Conservation (phyloP, 441 rosid genomes). For the Jatropha multifida region DNA sequence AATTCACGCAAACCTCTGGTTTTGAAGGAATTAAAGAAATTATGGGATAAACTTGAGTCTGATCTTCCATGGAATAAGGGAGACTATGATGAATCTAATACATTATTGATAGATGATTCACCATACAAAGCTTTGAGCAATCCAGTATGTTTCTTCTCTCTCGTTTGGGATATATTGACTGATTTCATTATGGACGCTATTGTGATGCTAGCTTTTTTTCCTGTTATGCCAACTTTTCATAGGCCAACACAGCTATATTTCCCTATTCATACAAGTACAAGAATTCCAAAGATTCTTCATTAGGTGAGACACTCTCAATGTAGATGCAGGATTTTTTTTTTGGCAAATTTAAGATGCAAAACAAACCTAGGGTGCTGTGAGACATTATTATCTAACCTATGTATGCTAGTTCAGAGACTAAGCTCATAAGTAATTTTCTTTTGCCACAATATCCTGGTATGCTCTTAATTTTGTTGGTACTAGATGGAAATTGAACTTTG, state of each 20-base stretch:
- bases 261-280: conserved; percentile 59
- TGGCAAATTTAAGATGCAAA: conserved; percentile 1
- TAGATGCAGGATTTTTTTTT: conserved; percentile 4
- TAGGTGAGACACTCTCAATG: conserved; percentile 47
- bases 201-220: background rate
- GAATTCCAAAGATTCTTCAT: conserved; percentile 47
- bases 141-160: conserved; percentile 53
- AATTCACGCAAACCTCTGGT: conserved; percentile 54
- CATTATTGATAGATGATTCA: conserved; percentile 80
- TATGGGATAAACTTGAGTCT: conserved; percentile 63
- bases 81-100: conserved; percentile 67
- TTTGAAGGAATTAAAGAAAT: conserved; percentile 68
- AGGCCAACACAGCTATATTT: conserved; percentile 79
- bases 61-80: conserved; percentile 61
- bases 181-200: background rate
- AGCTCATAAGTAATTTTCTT: background rate
- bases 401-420: background rate
- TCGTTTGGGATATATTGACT: background rate
- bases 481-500: background rate
- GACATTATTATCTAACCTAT: background rate
- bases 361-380: background rate
- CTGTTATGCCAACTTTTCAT: conserved; percentile 6
- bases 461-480: background rate
- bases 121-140: conserved; percentile 91
- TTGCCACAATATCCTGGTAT: background rate